Conservation (phyloP, 495 filamentous ascomycete species). For the Neurospora sp. region DNA sequence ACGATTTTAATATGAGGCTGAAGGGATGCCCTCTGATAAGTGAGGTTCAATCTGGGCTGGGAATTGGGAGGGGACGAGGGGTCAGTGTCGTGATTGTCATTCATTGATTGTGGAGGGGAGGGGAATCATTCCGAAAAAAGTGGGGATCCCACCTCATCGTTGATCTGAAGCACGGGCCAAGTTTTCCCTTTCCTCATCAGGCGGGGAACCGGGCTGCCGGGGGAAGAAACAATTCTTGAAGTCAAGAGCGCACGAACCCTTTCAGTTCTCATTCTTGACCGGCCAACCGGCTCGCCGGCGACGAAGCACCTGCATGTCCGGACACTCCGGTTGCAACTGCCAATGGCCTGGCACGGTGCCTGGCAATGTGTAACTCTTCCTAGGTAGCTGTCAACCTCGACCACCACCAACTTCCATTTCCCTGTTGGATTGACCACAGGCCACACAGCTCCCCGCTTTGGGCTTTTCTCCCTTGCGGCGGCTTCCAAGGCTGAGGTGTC, state of each 20-base stretch:
- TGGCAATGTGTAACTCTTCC: too few species aligned
- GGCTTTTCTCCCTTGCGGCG: neutral
- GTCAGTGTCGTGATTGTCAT: neutral
- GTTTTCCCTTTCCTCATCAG: neutral
- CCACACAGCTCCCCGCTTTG: neutral
- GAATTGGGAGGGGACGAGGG: neutral
- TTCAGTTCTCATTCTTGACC: neutral
- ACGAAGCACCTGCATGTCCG: neutral
- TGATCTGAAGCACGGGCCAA: neutral
- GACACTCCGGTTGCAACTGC: neutral
- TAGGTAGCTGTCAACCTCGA: too few species aligned
- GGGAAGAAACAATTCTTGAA: neutral
- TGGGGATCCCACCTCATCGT: neutral
- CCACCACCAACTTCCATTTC: too few species aligned
- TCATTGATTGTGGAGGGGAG: neutral
- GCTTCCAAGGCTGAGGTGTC: neutral
- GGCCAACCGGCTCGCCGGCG: neutral
- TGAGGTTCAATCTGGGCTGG: neutral
- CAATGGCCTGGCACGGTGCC: neutral
- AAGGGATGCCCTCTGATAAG: neutral
- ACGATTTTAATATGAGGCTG: neutral
- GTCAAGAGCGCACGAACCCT: neutral
- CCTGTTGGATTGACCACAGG: too few species aligned
- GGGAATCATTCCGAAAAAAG: neutral
- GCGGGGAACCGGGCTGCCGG: too few species aligned